Conservation (phyloP, 495 filamentous ascomycete species). For the Zalerion maritima region DNA sequence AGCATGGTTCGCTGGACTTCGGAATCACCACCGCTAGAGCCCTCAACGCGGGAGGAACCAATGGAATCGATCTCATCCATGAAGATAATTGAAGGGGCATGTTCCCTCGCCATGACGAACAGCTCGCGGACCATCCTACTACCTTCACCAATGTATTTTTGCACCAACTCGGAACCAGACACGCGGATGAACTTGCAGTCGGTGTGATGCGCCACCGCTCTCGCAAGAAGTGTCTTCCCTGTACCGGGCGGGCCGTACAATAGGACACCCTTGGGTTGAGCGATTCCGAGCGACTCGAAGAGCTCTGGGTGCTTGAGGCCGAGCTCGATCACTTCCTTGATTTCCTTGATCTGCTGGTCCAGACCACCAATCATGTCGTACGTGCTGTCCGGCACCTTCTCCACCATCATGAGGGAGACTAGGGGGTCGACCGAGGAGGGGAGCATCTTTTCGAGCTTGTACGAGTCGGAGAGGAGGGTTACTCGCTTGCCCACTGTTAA, state of each 20-base stretch:
- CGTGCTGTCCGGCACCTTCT: constrained; percentile 98
- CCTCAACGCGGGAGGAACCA: constrained; percentile 91
- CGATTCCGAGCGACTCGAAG: constrained; percentile 96
- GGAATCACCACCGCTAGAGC: constrained; percentile 88
- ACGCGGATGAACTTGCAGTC: constrained; percentile 99
- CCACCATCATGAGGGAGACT: constrained; percentile 99
- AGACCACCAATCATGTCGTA: constrained; percentile 99
- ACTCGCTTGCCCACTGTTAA: constrained; percentile 97
- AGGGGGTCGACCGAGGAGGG: constrained; percentile 95
- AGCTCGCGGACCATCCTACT: constrained; percentile 97
- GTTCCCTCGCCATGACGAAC: constrained; percentile 97
- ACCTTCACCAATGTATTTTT: constrained; percentile 98
- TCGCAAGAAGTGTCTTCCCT: constrained; percentile 88
- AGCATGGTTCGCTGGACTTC: constrained; percentile 99
- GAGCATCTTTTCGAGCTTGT: constrained; percentile 96
- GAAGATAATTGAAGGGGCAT: constrained; percentile 99
- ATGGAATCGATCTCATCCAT: constrained; percentile 99
- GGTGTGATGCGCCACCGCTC: constrained; percentile 94
- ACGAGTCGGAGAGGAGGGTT: constrained; percentile 85
- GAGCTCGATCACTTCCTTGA: constrained; percentile 99
- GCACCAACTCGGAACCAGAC: constrained; percentile 87
- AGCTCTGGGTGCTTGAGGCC: constrained; percentile 96
- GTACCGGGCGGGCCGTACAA: constrained; percentile 96
- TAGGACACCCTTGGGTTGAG: constrained; percentile 93
- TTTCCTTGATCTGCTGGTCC: constrained; percentile 99